phyloP scores from a whole-genome alignment of 2,329 filamentous ascomycete genomes.

The Exophiala phaeomuriformis region DNA sequence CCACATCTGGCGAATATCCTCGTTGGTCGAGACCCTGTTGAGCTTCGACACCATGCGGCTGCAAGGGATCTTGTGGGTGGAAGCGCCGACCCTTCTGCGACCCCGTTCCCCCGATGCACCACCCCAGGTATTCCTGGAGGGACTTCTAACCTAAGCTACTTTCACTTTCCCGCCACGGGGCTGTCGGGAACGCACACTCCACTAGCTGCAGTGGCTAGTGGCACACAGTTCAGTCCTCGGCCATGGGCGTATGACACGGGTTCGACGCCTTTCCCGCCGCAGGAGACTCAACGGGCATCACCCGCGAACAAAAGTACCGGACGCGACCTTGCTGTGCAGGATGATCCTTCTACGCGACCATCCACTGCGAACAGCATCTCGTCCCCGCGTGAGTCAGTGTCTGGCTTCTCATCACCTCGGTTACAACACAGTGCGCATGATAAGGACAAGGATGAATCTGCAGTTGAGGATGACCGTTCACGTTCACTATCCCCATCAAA shows the following conservation, averaged over 20 bases:
- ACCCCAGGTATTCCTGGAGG: slow-evolving; percentile 44
- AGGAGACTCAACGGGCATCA: neutral
- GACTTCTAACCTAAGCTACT: slow-evolving; percentile 44
- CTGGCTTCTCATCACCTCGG: slow-evolving; percentile 19
- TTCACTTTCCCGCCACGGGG: slow-evolving; percentile 43
- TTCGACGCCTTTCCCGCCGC: neutral
- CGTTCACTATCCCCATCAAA: slow-evolving; percentile 40
- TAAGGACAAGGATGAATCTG: slow-evolving; percentile 11
- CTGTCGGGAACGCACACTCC: slow-evolving; percentile 45
- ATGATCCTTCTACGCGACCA: slow-evolving; percentile 37
- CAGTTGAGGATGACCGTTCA: slow-evolving; percentile 20
- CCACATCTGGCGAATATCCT: slow-evolving; percentile 31
- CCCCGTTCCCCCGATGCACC: slow-evolving; percentile 39
- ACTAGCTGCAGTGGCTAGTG: slow-evolving; percentile 41
- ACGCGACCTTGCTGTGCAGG: slow-evolving; percentile 29
- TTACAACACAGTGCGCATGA: slow-evolving; percentile 10
- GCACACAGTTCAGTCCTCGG: slow-evolving; percentile 34
- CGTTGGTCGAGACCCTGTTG: slow-evolving; percentile 30
- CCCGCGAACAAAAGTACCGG: neutral
- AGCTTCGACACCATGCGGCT: slow-evolving; percentile 29
- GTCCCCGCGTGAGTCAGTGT: slow-evolving; percentile 21
- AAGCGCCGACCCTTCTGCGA: slow-evolving; percentile 36
- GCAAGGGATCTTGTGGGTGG: slow-evolving; percentile 1
- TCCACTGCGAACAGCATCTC: slow-evolving; percentile 34
- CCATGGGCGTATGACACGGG: slow-evolving; percentile 20